Percentiles rank a stretch among this genome's conserved stretches.
These are phyloP conservation scores for Primulina tabacum DNA, from an alignment of 257 asterid genomes.

Conservation along the genomic window DNA sequence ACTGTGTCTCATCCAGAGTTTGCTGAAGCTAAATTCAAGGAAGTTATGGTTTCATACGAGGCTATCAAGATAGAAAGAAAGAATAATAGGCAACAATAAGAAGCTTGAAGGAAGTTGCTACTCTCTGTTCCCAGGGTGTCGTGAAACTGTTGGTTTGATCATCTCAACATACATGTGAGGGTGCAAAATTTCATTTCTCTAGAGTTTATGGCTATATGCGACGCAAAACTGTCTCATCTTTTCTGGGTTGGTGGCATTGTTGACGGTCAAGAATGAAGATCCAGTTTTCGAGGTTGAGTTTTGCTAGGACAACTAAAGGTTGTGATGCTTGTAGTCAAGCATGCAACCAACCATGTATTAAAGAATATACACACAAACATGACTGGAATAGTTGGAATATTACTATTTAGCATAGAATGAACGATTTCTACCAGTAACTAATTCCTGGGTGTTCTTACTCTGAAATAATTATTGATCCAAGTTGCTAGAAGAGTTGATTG, in stretches of 20 bases:
- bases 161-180: slow-evolving; percentile 4
- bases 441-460: no score
- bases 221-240: slow-evolving; percentile 2
- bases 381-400: neutral
- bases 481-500: no score
- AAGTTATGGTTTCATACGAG: slow-evolving; percentile 59
- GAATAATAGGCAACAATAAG: slow-evolving; percentile 28
- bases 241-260: slow-evolving; percentile 1
- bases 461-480: no score
- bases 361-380: neutral
- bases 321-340: neutral
- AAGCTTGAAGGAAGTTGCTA: neutral
- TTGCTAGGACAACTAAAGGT: slow-evolving; percentile 19
- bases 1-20: slow-evolving; percentile 41
- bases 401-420: neutral
- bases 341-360: neutral
- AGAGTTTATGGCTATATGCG: neutral
- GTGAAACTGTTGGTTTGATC: slow-evolving; percentile 1
- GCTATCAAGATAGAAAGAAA: slow-evolving; percentile 61
- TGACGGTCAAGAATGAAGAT: slow-evolving; percentile 23
- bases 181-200: slow-evolving; percentile 13
- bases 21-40: slow-evolving; percentile 84
- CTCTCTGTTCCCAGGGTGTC: neutral
- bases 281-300: slow-evolving; percentile 16
- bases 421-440: no score